Conservation (phyloP, 116 monocot genomes). For the Iris pallida region DNA sequence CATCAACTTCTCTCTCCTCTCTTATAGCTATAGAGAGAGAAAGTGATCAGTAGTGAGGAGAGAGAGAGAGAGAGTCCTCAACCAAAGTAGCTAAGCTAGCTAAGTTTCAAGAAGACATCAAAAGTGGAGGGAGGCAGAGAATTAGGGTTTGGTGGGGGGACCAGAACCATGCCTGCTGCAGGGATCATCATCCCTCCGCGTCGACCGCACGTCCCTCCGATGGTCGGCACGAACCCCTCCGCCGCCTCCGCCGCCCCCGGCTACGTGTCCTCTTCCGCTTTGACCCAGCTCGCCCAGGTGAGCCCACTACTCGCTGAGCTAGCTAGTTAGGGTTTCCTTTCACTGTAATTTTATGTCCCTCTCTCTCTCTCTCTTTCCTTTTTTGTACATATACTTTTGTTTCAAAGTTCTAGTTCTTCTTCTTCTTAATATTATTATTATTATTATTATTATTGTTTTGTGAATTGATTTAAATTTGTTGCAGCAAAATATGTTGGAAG, state of each 20-base stretch:
- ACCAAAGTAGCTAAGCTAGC: conserved; percentile 5
- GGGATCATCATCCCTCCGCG: conserved; percentile 82
- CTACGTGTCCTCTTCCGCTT: conserved; percentile 34
- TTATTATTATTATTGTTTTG: neutral
- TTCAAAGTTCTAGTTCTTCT: neutral
- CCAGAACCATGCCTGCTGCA: conserved; percentile 36
- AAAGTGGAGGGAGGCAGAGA: conserved; percentile 6
- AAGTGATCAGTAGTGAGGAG: too few relatives aligned
- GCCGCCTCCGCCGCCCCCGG: conserved; percentile 15
- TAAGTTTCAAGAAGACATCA: neutral
- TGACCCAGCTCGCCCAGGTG: conserved; percentile 62
- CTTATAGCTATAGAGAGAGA: neutral
- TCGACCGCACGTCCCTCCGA: conserved; percentile 35
- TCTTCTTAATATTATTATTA: neutral
- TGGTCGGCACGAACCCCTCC: conserved; percentile 64
- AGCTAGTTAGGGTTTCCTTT: neutral
- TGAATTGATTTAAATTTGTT: neutral
- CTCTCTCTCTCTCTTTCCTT: neutral
- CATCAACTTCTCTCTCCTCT: neutral
- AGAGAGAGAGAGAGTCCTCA: too few relatives aligned
- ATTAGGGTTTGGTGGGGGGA: conserved; percentile 46
- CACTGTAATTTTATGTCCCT: neutral
- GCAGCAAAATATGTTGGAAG: conserved; percentile 43
- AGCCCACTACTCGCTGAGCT: too few relatives aligned
- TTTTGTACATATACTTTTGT: neutral